A percentile compares a stretch with the other conserved stretches of the same genome.
These are phyloP conservation scores for Drechslerella dactyloides DNA, from an alignment of 2,329 filamentous ascomycete species.

Conservation along the genomic window DNA sequence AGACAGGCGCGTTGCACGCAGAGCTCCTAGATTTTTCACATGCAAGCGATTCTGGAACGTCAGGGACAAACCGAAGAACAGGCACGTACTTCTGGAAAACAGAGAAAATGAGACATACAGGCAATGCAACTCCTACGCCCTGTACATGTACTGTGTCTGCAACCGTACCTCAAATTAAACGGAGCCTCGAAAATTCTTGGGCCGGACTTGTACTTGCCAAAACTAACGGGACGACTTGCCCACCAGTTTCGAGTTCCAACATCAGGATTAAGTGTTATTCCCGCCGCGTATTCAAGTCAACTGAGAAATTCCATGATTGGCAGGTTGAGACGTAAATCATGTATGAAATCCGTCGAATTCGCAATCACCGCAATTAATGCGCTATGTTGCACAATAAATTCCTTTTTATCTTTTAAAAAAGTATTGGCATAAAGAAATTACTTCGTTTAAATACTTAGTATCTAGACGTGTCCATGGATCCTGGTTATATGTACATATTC, in stretches of 20 bases:
- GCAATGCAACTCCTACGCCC: too few relatives aligned
- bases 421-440: neutral
- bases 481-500: neutral
- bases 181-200: constrained; percentile 2
- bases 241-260: constrained; percentile 13
- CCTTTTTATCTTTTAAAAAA: constrained; percentile 2
- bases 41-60: too few relatives aligned
- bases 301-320: constrained; percentile 9
- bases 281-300: constrained; percentile 14
- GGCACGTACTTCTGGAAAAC: too few relatives aligned
- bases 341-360: constrained; percentile 18
- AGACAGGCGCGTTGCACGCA: too few relatives aligned
- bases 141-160: too few relatives aligned
- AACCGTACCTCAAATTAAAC: constrained; percentile 4
- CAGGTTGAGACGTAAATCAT: constrained; percentile 20
- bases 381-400: constrained; percentile 14
- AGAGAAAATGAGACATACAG: too few relatives aligned
- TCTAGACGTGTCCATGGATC: constrained; percentile 6
- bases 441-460: constrained; percentile 4
- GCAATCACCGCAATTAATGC: constrained; percentile 10
- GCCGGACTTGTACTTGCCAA: constrained; percentile 1
- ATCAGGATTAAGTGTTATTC: constrained; percentile 14
- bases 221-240: constrained; percentile 5
- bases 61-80: too few relatives aligned
- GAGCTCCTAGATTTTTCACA: too few relatives aligned